Base-by-base conservation (phyloP, 73 alveolate genomes). In the Halteria grandinella region DNA sequence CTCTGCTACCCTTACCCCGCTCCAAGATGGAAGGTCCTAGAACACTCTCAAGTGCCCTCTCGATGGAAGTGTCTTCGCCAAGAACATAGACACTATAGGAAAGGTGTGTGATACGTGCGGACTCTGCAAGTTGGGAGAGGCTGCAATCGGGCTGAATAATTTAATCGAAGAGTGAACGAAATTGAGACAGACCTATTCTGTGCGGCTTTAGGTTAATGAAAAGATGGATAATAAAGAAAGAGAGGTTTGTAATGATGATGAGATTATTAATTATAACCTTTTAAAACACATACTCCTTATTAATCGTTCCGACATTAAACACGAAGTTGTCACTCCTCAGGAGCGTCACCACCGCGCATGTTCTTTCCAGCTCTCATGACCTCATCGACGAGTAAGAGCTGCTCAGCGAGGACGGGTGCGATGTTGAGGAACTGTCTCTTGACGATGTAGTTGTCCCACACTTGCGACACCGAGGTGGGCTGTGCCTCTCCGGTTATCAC, bases 321-420 rank as follows among this genome's bases (percentile, higher is more conserved):
- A 39, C 50, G 15, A 10, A 39, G 8, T 12, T 32, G 5, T 62
- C 78, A 62, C 41, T 36, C 78, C 14, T 41, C 78, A 25, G 36
- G 15, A 39, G 50, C 78, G 37, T 70, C 85, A 27, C 87, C 87
- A 20, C 73, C 82, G 74, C 95, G 86, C 90, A 95, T 95, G 75
- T 92, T 96, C 80, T 83, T 91, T 55, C 99, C 99, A 11, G 99
- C 99, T 85, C 98, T 93, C 83, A 96, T 89, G 12, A 96, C 98
- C 89, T 96, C 99, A 71, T 96, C 99, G 29, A 96, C 99, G 66
- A 96, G 89, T n/a, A 96, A 79, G 63, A 96, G 74, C 81, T 96
- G 98, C 88, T 96, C 97, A 15, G 97, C 98, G 59, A 96, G 90
- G 58, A 94, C 98, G 20, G 99, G 99, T 14, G 98, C 94, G 62